These are phyloP conservation scores for Geranomyces variabilis DNA, from an alignment of 192 early-diverging fungal species.

Conservation along the genomic window DNA sequence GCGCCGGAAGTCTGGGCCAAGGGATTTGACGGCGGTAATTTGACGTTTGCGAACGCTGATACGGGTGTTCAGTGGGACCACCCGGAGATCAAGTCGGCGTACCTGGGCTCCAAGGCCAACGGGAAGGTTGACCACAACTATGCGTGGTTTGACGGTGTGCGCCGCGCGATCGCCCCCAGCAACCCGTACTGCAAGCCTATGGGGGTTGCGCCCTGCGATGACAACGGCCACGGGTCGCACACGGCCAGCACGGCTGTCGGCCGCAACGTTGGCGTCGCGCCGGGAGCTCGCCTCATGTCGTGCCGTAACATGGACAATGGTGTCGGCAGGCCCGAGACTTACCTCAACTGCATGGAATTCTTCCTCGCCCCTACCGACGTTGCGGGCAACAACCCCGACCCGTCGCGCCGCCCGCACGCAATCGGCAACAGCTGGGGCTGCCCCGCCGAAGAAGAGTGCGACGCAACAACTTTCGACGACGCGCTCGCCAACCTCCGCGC, in stretches of 20 bases:
- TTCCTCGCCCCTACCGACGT: conserved; percentile 25
- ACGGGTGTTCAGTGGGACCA: conserved; percentile 12
- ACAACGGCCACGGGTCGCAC: conserved; percentile 49
- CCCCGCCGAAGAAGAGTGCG: conserved; percentile 16
- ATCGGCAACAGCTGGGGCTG: conserved; percentile 23
- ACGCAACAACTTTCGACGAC: conserved; percentile 10
- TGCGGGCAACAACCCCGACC: conserved; percentile 31
- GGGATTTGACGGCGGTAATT: conserved; percentile 11
- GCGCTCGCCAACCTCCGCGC: conserved; percentile 13
- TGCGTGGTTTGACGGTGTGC: conserved; percentile 23
- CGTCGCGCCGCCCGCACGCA: conserved; percentile 55
- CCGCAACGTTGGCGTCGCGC: conserved; percentile 63
- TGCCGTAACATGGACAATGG: conserved; percentile 44
- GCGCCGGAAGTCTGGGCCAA: conserved; percentile 9
- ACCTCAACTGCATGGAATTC: conserved; percentile 26
- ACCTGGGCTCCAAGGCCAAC: conserved; percentile 3
- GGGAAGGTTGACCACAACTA: conserved; percentile 17
- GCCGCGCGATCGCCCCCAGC: conserved; percentile 12
- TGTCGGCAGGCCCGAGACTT: conserved; percentile 20
- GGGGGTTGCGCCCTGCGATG: conserved; percentile 18
- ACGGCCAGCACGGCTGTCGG: conserved; percentile 49
- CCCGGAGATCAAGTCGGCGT: conserved; percentile 7
- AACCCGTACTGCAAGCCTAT: conserved; percentile 14
- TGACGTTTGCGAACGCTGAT: conserved; percentile 10
- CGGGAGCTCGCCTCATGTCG: conserved; percentile 61